Base-by-base conservation (phyloP, 2,329 filamentous ascomycete genomes). In the Scedosporium dehoogii region DNA sequence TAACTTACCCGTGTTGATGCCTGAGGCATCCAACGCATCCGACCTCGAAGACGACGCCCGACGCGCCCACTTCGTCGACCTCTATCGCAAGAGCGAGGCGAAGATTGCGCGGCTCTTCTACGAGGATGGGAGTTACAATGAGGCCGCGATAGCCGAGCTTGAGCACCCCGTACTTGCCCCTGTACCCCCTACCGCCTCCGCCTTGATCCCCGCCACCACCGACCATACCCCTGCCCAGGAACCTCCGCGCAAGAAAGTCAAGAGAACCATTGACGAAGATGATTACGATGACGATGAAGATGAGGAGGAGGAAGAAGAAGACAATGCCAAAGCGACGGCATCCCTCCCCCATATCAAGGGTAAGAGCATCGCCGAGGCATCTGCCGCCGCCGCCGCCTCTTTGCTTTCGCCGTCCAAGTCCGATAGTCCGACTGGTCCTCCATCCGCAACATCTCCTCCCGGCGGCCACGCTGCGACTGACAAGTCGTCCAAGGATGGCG, bases 271-370 rank as follows among this genome's bases (percentile, higher is more conserved):
- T 80, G 86, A 92, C 69, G 90, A 93, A 72, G 89, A 92, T 69
- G 88, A 93, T 75, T 92, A 93, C 71, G 90, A 89, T 67, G 90
- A 93, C 69, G 92, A 96, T 63, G 89, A 93, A 51, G 89, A 91
- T 16, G 88, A 90, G 1, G 85, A 88, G 6, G 87, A 88, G 16
- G 87, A 85, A 55, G 85, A 87, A 18, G 81, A 85, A 1, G 78
- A 84, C 75, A 78, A 38, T 38, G 33, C 18, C 25, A 51, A 60
- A 33, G 55, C 59, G 33, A 14, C 59, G 21, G 79, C 79, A 67
- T 79, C 78, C 65, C 68, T 70, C 69, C 83, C 78, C n/a, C 79
- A 79, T 67, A 71, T 79, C 33, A 82, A 83, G 72, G 75, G 75
- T 62, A 82, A 64, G 61, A 33, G 59, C 61, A n/a, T 63, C 58